Conservation (phyloP, 1,284 basidiomycete species). For the Tremellales sp. region DNA sequence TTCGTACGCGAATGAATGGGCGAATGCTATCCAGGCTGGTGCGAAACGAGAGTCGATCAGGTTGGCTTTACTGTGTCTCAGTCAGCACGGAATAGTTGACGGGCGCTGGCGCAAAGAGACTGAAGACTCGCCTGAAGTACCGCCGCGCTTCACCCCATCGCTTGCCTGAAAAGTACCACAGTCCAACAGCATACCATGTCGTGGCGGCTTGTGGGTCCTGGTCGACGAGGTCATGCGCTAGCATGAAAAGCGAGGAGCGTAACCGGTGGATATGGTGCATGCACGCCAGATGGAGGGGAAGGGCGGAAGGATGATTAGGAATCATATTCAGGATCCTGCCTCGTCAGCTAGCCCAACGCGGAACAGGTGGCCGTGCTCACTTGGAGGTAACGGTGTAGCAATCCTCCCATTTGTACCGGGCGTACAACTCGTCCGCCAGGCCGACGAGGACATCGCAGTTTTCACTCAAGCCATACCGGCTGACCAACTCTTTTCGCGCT, state of each 20-base stretch:
- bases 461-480: conserved; percentile 73
- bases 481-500: conserved; percentile 66
- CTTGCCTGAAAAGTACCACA: conserved; percentile 86
- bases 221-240: conserved; percentile 93
- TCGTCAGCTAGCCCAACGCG: neutral
- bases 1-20: conserved; percentile 93
- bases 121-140: conserved; percentile 71
- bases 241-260: conserved; percentile 86
- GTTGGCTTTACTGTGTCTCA: conserved; percentile 71
- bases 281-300: conserved; percentile 93
- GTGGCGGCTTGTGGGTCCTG: conserved; percentile 85
- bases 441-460: conserved; percentile 91
- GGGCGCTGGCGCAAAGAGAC: neutral
- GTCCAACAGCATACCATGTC: conserved; percentile 97
- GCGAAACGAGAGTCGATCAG: conserved; percentile 95
- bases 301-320: conserved; percentile 74
- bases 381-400: conserved; percentile 82
- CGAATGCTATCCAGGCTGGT: conserved; percentile 96
- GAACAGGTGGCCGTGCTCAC: conserved; percentile 49
- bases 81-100: neutral
- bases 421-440: conserved; percentile 85
- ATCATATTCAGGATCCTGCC: conserved; percentile 73
- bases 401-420: conserved; percentile 86
- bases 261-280: conserved; percentile 91
- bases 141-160: conserved; percentile 85